Percentiles rank a stretch among this genome's conserved stretches.
Conservation (phyloP, 257 asterid species). For the Solanum medicagineum region DNA sequence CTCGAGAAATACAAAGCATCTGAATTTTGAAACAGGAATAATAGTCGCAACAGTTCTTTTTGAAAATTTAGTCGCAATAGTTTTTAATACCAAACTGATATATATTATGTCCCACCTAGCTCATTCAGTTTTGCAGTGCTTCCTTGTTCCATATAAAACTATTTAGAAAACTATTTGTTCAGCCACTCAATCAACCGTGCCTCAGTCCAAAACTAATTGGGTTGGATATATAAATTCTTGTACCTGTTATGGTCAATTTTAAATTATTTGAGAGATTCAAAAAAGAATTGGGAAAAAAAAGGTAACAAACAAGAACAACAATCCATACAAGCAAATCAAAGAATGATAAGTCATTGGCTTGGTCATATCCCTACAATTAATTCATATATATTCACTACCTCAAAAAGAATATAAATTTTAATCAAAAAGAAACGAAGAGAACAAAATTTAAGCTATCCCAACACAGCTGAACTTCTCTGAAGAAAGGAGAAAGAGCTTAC, state of each 20-base stretch:
- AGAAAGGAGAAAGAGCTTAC: slow-evolving; percentile 12
- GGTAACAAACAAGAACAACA: not conserved
- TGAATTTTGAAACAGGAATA: not conserved
- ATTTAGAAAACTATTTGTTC: not conserved
- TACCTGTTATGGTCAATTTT: not conserved
- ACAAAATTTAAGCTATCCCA: not conserved
- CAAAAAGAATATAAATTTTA: not conserved
- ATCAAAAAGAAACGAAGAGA: not conserved
- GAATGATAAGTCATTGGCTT: not conserved
- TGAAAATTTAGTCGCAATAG: not conserved
- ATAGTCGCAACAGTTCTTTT: not conserved
- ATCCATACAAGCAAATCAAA: not conserved
- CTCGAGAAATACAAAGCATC: not conserved
- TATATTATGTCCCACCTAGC: not conserved
- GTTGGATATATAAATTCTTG: not conserved
- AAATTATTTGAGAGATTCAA: not conserved
- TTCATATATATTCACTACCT: not conserved
- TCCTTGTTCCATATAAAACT: not conserved
- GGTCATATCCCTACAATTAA: not conserved
- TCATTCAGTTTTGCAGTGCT: not conserved
- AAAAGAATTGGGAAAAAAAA: not conserved
- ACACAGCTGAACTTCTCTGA: not conserved
- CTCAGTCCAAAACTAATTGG: not conserved
- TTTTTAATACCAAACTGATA: not conserved
- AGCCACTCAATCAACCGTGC: not conserved